A percentile compares a stretch with the other conserved stretches of the same genome.
Evolutionary conservation across 108 stramenopile species (phyloP).

Genomic region (Cyclotella choctawhatcheeana): DNA sequence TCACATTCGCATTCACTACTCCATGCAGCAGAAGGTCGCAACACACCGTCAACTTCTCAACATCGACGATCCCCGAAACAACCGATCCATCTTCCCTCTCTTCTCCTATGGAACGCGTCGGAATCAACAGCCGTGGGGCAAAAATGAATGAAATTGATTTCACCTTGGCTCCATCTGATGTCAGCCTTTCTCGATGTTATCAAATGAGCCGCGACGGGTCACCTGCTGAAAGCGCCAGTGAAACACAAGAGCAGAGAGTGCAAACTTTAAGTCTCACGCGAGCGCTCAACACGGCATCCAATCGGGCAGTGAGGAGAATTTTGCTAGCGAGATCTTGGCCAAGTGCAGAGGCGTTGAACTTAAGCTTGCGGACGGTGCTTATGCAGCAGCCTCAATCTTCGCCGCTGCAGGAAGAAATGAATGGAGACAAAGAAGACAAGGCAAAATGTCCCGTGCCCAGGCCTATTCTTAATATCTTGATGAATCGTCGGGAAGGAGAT

Average conservation of each 20-base stretch:
- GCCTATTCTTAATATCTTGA: conserved; percentile 83
- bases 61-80: background rate
- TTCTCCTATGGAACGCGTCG: conserved; percentile 34
- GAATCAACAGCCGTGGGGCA: conserved; percentile 51
- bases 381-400: conserved; percentile 51
- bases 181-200: conserved; percentile 75
- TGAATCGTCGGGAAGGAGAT: conserved; percentile 46
- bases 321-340: conserved; percentile 84
- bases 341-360: conserved; percentile 81
- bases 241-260: conserved; percentile 27
- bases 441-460: conserved; percentile 89
- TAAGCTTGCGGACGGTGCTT: conserved; percentile 67
- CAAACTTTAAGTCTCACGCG: conserved; percentile 70
- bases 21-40: background rate
- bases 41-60: background rate
- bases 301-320: conserved; percentile 82
- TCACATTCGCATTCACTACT: background rate
- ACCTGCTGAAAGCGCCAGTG: background rate
- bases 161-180: conserved; percentile 84
- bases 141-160: conserved; percentile 80
- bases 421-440: conserved; percentile 25
- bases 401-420: conserved; percentile 30
- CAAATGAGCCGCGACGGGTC: conserved; percentile 25
- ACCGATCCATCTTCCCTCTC: conserved; percentile 4
- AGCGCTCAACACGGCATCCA: conserved; percentile 84